Evolutionary conservation across 1,284 basidiomycete species (phyloP).

Genomic region (Rhodotorula sp.): DNA sequence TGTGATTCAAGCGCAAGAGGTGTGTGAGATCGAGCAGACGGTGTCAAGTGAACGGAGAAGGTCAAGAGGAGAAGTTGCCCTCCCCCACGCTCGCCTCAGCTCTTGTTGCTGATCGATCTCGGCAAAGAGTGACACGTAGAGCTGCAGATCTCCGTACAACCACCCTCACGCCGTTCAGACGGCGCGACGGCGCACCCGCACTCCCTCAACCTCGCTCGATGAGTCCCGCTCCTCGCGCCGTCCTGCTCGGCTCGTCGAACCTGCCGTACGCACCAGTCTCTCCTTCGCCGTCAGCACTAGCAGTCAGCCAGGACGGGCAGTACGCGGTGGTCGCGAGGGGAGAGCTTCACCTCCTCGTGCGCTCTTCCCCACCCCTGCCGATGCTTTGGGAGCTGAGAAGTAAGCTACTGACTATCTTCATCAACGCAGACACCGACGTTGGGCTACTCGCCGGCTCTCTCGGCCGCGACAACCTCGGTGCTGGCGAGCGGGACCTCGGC

Average conservation of each 20-base stretch:
- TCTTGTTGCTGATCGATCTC: background rate
- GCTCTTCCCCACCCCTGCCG: background rate
- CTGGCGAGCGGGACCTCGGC: background rate
- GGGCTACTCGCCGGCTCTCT: background rate
- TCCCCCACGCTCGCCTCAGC: background rate
- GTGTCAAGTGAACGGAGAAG: background rate
- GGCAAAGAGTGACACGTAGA: background rate
- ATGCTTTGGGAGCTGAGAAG: background rate
- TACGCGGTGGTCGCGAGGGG: constrained; percentile 20
- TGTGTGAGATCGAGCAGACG: background rate
- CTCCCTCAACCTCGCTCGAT: background rate
- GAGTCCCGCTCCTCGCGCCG: background rate
- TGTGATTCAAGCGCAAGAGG: background rate
- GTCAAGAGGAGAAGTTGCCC: background rate
- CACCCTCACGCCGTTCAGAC: background rate
- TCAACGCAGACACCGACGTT: constrained; percentile 8
- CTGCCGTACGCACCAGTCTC: constrained; percentile 9
- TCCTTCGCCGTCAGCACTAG: background rate
- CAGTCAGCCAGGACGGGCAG: constrained; percentile 20
- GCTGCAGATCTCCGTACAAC: background rate
- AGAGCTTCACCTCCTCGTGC: constrained; percentile 31
- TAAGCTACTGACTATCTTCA: no score
- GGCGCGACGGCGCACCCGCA: background rate
- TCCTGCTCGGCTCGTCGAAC: constrained; percentile 1
- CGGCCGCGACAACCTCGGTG: background rate